Conservation (phyloP, 306 rosid species). For the Gastrolobium villosum region DNA sequence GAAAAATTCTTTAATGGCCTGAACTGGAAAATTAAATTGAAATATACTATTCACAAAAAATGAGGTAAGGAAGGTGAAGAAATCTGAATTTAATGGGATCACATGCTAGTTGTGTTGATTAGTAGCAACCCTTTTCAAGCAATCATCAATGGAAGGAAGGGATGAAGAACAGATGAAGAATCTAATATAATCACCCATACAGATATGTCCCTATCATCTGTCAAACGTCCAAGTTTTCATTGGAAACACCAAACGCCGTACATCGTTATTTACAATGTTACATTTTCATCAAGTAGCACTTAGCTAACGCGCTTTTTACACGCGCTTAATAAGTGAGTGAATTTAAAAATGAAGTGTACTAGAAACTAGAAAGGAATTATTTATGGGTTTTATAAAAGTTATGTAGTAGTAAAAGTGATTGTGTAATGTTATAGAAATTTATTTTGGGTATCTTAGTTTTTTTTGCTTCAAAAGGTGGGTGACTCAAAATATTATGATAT, state of each 20-base stretch:
- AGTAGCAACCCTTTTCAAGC: conserved; percentile 26
- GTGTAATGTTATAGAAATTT: too few species aligned
- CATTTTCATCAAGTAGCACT: background rate
- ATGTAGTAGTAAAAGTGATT: too few species aligned
- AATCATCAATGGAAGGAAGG: conserved; percentile 37
- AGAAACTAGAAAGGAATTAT: too few species aligned
- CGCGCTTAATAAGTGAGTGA: conserved; percentile 34
- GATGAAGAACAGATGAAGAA: conserved; percentile 31
- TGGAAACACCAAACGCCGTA: conserved; percentile 51
- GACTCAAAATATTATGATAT: too few species aligned
- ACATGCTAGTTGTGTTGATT: conserved; percentile 34
- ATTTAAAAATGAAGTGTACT: background rate
- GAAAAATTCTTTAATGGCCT: background rate
- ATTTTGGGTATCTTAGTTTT: too few species aligned
- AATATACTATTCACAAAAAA: background rate
- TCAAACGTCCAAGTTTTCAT: conserved; percentile 40
- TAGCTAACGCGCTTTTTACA: conserved; percentile 43
- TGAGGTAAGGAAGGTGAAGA: background rate
- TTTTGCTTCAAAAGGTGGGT: too few species aligned
- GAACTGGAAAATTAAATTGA: background rate
- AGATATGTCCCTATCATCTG: conserved; percentile 50
- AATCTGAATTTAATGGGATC: conserved; percentile 48
- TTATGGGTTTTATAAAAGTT: too few species aligned
- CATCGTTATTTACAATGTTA: conserved; percentile 11
- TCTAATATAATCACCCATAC: background rate